Evolutionary conservation across 169 alveolate species (phyloP).

Genomic region (Plasmodium gaboni): DNA sequence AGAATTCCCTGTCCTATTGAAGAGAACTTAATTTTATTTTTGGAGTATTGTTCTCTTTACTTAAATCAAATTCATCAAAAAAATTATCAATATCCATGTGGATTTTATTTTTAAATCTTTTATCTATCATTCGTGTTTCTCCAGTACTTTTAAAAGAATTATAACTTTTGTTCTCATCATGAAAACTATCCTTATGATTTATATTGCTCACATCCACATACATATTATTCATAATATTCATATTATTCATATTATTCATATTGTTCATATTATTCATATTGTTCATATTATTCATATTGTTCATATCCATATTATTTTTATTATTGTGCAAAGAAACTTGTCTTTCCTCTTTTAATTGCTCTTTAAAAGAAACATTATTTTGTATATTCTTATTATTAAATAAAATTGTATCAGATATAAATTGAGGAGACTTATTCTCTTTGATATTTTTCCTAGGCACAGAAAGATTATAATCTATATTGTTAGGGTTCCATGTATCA

Average conservation of each 20-base stretch:
- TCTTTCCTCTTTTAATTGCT: no score
- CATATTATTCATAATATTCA: not conserved
- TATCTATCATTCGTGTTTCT: not conserved
- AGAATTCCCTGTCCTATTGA: not conserved
- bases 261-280: not conserved
- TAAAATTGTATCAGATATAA: not conserved
- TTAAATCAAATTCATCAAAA: constrained; percentile 60
- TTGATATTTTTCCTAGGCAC: no score
- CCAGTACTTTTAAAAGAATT: constrained; percentile 12
- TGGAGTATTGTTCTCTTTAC: constrained; percentile 13
- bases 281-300: not conserved
- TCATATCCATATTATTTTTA: not conserved
- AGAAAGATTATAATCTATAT: no score
- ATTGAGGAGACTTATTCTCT: not conserved
- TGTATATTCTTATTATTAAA: no score
- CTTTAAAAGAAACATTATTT: no score
- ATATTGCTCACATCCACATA: not conserved
- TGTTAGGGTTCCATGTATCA: no score
- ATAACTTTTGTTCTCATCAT: not conserved
- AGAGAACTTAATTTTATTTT: constrained; percentile 38
- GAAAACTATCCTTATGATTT: not conserved
- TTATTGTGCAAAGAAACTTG: not conserved
- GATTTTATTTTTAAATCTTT: constrained; percentile 15
- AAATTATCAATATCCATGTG: constrained; percentile 53
- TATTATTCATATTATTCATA: not conserved